Conservation (phyloP, 2,329 filamentous ascomycete genomes). For the Microdochium trichocladiopsis region DNA sequence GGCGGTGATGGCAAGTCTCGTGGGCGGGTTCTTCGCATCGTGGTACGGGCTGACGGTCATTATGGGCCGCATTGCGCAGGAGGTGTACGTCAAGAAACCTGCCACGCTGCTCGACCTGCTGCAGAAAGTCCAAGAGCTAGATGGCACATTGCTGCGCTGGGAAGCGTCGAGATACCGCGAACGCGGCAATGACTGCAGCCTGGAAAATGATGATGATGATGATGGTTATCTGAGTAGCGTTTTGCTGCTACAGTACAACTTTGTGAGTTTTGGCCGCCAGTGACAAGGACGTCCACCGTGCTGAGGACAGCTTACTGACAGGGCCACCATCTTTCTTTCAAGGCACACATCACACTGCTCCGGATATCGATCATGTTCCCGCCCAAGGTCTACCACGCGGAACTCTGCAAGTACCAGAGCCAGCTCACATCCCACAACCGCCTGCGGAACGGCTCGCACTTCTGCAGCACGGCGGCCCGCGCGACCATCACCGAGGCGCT, state of each 20-base stretch:
- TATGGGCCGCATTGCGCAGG: background rate
- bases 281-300: background rate
- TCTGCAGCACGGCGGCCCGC: background rate
- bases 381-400: background rate
- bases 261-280: background rate
- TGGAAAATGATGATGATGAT: background rate
- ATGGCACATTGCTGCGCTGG: background rate
- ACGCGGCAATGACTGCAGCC: background rate
- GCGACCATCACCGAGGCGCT: background rate
- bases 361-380: background rate
- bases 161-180: background rate
- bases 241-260: background rate
- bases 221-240: background rate
- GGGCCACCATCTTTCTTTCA: too few species aligned
- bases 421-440: background rate
- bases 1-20: background rate
- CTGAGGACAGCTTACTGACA: background rate
- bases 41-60: background rate
- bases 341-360: background rate
- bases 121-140: background rate
- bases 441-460: background rate
- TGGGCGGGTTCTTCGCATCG: background rate
- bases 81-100: background rate
- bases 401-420: background rate
- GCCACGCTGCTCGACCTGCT: background rate